Base-by-base conservation (phyloP, 192 early-diverging fungal genomes). In the Coemansia sp. region DNA sequence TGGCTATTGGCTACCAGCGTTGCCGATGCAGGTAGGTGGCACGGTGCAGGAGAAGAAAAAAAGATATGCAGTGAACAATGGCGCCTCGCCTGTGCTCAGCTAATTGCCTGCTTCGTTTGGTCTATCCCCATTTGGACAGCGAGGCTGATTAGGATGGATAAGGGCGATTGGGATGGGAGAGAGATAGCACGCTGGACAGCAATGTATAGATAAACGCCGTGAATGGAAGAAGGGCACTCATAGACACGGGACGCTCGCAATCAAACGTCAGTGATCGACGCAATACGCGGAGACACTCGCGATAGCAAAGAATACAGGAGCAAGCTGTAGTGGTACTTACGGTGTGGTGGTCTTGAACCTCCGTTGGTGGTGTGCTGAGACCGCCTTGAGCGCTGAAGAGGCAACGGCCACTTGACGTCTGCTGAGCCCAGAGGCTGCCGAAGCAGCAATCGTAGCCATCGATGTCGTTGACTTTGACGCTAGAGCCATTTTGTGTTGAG, bases 261-360 rank as follows among this genome's bases (percentile, higher is more conserved):
- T n/a, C 47, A 49, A 49, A 49, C 19, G 6, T 21, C 47, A 49
- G n/a, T 49, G 47, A 49, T 49, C 47, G 47, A 49, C 47, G 47
- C 47, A 21, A 49, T 49, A 21, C 47, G 47, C 47, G 19, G 47
- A 9, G 6, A 19, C 52, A 14, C 52, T 55, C 28, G 52, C 28
- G 17, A 19, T 19, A 55, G 11, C 52, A 32, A 58, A 32, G 42
- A 28, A 61, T 6, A 39, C 19, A 68, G 9, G 14, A 10, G 17
- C 17, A 33, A 28, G 2, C 19, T 21, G 9, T 39, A 46, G 50
- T 17, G 33, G 39, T 64, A 80, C 79, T 76, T 82, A 82, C 79
- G 79, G 79, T 23, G 68, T 67, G 49, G 74, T 82, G 67, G 68
- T 62, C 79, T 82, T 82, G 43, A 70, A 74, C 75, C 79, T 71